Evolutionary conservation across 164 flowering plant species (phyloP), one percentile per base, ranked within the genome.

Genomic region (Annona squamosa): DNA sequence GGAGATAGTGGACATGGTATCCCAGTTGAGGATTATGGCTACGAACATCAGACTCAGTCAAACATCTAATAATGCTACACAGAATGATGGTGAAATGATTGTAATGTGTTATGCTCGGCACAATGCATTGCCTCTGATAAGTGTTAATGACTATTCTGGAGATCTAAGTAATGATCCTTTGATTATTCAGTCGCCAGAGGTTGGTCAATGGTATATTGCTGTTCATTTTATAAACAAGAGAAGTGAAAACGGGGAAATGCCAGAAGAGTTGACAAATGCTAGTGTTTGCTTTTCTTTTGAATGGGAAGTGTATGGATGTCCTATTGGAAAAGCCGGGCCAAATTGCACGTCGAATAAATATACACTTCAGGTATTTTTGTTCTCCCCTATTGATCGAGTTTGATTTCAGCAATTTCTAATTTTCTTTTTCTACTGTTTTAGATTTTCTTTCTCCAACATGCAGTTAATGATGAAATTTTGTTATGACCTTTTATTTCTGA

Each of bases 171-270:
- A 74, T 48, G 74, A 73, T 44, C 86, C 92, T 64, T 70, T 94
- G 78, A 73, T 82, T 63, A 86, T 92, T 64, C 76, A 41, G 2
- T 82, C 75, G 19, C 97, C 95, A 9, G 91, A 85, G 82, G 74
- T 77, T 71, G 98, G 99, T 67, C 92, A 84, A 44, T 95, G 96
- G 99, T 95, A 82, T 76, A 63, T 95, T 74, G 71, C 83, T 3
- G 65, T 91, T 78, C 56, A 76, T 18, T 84, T 85, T 9, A 70
- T 70, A 48, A 83, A 84, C 81, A 61, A 70, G 63, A 77, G 89
- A 66, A 81, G 77, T 66, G 76, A 46, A 79, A 17, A 41, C 63
- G 84, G 79, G 16, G 72, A 47, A 2, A 67, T 47, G 68, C 82
- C 73, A 57, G 72, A 74, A 13, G 63, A 42, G 37, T 67, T 72